Evolutionary conservation across 306 rosid species (phyloP), one percentile per base, ranked within the genome.

Genomic region (Senna tora): DNA sequence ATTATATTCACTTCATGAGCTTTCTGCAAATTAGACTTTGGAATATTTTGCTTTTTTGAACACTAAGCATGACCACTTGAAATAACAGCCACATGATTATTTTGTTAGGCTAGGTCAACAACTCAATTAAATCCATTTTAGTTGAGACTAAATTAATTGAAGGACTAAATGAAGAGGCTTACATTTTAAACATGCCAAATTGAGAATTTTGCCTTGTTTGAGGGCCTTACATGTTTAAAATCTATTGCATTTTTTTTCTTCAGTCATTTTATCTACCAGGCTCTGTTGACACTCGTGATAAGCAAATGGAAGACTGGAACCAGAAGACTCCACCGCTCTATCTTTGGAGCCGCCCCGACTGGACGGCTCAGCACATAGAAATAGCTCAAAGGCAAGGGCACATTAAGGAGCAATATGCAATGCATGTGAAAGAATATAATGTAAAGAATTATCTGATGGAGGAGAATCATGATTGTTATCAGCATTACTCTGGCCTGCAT

Each of bases 191-290:
- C 1, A 33, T 3, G 8, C 39, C 6, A 36, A 36, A 36, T 36
- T 36, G 30, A 25, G 30, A 25, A 25, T 25, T 25, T 25, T 25
- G 30, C 3, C 30, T 1, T 25, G 3, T 25, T 25, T 25, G 30
- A 25, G 30, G 30, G 30, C 30, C 30, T 25, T 25, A 1, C 2
- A 25, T 3, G 30, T 25, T 25, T 1, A 3, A 1, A 25, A 25
- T 25, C 3, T 3, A 25, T 25, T 25, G 30, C 30, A 25, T 25
- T 25, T 25, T 3, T 3, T 25, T 36, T 36, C 41, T 65, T 30
- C 83, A 87, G 89, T 80, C 92, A 49, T 84, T 87, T 78, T 87
- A 84, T 83, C 87, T 87, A 4, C 89, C 89, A 5, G 89, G 89
- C 39, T 87, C 89, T 22, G 65, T 87, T 58, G 92, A 87, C 74